Percentiles rank a stretch among this genome's conserved stretches.
Conservation (phyloP, 2,329 filamentous ascomycete genomes). For the Fusarium anthophilum region DNA sequence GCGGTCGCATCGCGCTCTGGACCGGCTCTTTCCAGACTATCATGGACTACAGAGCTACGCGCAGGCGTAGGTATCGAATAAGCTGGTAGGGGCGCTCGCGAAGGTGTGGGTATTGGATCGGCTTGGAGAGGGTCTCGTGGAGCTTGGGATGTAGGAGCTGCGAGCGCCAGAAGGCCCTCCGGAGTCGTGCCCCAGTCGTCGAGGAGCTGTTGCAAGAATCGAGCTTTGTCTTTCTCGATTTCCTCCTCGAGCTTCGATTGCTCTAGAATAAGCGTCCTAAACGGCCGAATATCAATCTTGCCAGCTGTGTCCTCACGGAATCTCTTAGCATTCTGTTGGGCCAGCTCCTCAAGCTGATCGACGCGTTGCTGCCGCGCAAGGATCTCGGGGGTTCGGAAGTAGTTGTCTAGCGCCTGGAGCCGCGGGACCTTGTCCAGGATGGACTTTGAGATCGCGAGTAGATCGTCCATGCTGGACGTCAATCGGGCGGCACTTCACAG, state of each 20-base stretch:
- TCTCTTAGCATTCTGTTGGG: background rate
- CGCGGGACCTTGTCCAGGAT: background rate
- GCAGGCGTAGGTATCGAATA: background rate
- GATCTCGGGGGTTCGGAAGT: background rate
- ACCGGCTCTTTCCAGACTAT: background rate
- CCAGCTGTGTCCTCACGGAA: background rate
- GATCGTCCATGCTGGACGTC: background rate
- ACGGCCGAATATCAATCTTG: background rate
- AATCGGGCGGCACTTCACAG: background rate
- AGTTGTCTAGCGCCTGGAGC: constrained; percentile 42
- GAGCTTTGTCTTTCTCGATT: background rate
- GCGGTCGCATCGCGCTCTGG: background rate
- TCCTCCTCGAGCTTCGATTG: background rate
- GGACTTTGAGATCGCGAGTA: background rate
- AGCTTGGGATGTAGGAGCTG: background rate
- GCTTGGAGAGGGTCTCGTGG: background rate
- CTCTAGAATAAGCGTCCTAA: background rate
- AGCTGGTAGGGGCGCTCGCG: background rate
- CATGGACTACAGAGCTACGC: background rate
- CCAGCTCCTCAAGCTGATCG: background rate
- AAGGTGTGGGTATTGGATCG: background rate
- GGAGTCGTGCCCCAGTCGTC: background rate
- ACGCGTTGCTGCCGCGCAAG: background rate
- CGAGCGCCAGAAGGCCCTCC: background rate
- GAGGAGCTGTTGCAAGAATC: background rate